Conservation (phyloP, 2,329 filamentous ascomycete genomes). For the Botrytis porri region DNA sequence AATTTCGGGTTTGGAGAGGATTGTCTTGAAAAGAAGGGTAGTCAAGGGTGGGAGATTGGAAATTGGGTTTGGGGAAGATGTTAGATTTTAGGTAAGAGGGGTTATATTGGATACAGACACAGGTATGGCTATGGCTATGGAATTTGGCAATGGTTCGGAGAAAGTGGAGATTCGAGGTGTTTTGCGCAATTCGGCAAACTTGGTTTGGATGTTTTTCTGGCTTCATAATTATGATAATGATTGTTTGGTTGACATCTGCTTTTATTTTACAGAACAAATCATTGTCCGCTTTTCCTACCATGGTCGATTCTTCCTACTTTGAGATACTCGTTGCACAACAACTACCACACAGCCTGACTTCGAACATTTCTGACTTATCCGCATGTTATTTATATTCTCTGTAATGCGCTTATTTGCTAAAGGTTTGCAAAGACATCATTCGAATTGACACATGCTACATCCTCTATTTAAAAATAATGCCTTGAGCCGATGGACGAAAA, state of each 20-base stretch:
- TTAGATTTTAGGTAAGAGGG: not conserved
- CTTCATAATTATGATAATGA: not conserved
- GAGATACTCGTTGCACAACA: not conserved
- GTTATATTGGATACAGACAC: not conserved
- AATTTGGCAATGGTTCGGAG: not conserved
- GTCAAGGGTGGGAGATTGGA: not conserved
- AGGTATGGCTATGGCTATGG: not conserved
- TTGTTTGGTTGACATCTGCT: not conserved
- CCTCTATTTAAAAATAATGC: not conserved
- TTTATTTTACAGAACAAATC: not conserved
- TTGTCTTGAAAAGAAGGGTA: not conserved
- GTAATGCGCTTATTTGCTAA: not conserved
- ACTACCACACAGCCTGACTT: not conserved
- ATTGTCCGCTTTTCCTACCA: not conserved
- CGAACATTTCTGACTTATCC: not conserved
- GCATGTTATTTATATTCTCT: not conserved
- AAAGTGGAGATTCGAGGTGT: not conserved
- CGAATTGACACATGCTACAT: not conserved
- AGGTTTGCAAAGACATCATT: not conserved
- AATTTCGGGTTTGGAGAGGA: slow-evolving; percentile 28
- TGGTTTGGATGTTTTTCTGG: not conserved
- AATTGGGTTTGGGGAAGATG: slow-evolving; percentile 9
- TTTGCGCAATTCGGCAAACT: not conserved
- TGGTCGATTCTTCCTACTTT: not conserved
- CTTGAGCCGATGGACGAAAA: not conserved